Conservation (phyloP, 169 alveolate species). For the Plasmodium chabaudi region DNA sequence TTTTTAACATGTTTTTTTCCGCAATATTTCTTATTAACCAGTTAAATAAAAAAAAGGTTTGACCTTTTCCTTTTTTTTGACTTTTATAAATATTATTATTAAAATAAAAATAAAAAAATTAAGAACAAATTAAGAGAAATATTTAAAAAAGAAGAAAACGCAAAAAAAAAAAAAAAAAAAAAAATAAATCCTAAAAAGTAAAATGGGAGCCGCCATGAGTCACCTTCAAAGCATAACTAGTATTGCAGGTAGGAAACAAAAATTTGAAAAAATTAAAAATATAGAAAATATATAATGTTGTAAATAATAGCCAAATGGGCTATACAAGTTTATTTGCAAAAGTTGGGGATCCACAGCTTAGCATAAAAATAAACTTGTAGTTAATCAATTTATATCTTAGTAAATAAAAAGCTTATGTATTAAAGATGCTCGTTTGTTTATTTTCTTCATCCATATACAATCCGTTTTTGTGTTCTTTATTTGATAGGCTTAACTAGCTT, state of each 20-base stretch:
- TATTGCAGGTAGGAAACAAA: constrained; percentile 35
- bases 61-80: too few relatives aligned
- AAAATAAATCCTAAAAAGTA: neutral
- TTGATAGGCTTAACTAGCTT: constrained; percentile 40
- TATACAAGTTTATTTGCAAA: neutral
- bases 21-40: too few relatives aligned
- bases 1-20: too few relatives aligned
- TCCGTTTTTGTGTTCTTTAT: neutral
- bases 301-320: neutral
- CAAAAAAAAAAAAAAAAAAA: neutral
- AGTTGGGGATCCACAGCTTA: neutral
- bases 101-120: too few relatives aligned
- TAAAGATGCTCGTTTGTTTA: neutral
- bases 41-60: too few relatives aligned
- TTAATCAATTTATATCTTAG: neutral
- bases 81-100: too few relatives aligned
- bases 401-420: neutral
- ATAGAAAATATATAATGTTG: neutral
- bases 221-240: constrained; percentile 38
- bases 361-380: neutral
- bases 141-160: too few relatives aligned
- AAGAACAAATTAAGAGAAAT: too few relatives aligned
- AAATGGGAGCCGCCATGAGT: constrained; percentile 56
- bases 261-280: neutral
- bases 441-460: neutral